These are phyloP conservation scores for Aspergillus puulaauensis DNA, from an alignment of 2,329 filamentous ascomycete species.

Conservation along the genomic window DNA sequence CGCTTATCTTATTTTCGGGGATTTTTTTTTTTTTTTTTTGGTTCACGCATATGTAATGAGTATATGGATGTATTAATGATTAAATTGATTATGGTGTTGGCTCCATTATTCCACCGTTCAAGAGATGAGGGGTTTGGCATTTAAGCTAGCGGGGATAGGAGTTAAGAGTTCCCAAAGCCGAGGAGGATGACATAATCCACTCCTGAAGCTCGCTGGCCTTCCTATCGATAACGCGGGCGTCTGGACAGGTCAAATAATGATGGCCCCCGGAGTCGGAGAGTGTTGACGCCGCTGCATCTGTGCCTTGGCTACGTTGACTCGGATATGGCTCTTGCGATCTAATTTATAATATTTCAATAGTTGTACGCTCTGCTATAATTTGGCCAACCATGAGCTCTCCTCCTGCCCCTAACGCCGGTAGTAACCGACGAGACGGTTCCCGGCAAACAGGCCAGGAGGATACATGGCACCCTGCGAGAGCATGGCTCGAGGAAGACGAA, in stretches of 20 bases:
- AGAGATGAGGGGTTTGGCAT: neutral
- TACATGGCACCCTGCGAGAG: slow-evolving; percentile 37
- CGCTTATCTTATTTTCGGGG: neutral
- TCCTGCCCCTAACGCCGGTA: slow-evolving; percentile 23
- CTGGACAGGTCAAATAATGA: no score
- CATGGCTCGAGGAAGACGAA: slow-evolving; percentile 41
- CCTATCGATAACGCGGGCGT: slow-evolving; percentile 2
- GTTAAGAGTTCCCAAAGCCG: neutral
- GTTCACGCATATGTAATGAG: neutral
- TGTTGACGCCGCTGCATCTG: neutral
- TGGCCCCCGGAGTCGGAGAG: neutral
- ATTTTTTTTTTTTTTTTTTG: neutral
- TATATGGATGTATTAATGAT: no score
- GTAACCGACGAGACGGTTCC: slow-evolving; percentile 19
- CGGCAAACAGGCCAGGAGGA: slow-evolving; percentile 23
- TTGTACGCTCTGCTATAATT: slow-evolving; percentile 5
- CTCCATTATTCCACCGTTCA: no score
- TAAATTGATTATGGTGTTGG: no score
- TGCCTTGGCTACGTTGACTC: neutral
- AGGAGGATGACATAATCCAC: slow-evolving; percentile 1
- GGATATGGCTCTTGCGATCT: slow-evolving; percentile 11
- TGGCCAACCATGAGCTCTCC: slow-evolving; percentile 29
- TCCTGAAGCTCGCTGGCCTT: neutral
- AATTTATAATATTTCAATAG: slow-evolving; percentile 9
- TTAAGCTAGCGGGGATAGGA: slow-evolving; percentile 5